These are phyloP conservation scores for Prunus salicina DNA, from an alignment of 306 rosid genomes.

Conservation along the genomic window DNA sequence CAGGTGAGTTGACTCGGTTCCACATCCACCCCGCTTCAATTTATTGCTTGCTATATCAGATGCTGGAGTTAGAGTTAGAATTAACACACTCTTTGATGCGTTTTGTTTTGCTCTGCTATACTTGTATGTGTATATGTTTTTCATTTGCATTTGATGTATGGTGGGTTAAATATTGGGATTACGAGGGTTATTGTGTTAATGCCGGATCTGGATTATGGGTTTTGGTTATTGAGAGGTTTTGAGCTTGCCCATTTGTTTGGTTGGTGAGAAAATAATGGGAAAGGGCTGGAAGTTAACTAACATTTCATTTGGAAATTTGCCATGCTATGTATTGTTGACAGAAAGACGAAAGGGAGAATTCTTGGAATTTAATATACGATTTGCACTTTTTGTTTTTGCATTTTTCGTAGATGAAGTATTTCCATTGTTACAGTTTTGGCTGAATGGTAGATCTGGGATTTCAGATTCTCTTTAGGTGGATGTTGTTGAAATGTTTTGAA, in stretches of 20 bases:
- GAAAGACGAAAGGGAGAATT: no score
- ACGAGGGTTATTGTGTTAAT: background rate
- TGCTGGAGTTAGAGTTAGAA: background rate
- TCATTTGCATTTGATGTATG: background rate
- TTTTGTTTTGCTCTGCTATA: background rate
- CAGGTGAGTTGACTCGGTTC: constrained; percentile 31
- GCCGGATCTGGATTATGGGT: background rate
- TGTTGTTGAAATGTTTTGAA: background rate
- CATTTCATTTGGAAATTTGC: background rate
- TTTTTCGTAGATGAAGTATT: background rate
- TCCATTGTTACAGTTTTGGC: background rate
- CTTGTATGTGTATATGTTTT: background rate
- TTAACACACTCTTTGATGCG: background rate
- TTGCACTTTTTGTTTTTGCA: background rate
- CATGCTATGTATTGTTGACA: background rate
- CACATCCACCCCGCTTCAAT: background rate
- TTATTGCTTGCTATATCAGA: background rate
- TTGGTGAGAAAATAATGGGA: background rate
- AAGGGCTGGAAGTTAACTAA: background rate
- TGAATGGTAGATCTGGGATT: constrained; percentile 2
- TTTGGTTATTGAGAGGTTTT: background rate
- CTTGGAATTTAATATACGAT: no score
- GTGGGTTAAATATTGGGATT: background rate
- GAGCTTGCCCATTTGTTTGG: background rate
- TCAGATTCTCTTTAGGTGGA: background rate